Base-by-base conservation (phyloP, 345 rosid species). In the Lepidium didymum region DNA sequence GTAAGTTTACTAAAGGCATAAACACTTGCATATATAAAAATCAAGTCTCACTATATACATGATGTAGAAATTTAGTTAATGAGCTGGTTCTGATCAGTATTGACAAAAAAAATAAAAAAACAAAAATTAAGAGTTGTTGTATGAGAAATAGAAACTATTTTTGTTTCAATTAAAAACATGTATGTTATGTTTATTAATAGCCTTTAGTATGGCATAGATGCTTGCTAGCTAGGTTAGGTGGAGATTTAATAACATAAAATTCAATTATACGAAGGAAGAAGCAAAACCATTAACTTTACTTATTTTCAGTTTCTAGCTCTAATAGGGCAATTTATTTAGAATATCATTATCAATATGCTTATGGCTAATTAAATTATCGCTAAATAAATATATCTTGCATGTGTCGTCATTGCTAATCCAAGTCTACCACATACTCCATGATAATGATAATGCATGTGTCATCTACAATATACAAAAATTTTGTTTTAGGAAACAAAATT, bases 141-240 rank as follows among this genome's bases (percentile, higher is more conserved):
- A n/a, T n/a, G n/a, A n/a, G n/a, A n/a, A n/a, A n/a, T n/a, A n/a
- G n/a, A n/a, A n/a, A n/a, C n/a, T n/a, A n/a, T n/a, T n/a, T n/a
- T n/a, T n/a, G n/a, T n/a, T n/a, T 44, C 37, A 13, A 0, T n/a
- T 37, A 18, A 46, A 61, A 70, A 47, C 27, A 60, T 41, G 35
- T 42, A 18, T 33, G 31, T 19, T 25, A 35, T 34, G 10, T n/a
- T 56, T 62, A 61, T 15, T 11, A 23, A 2, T 15, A 34, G 68
- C 55, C 35, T 62, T 61, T 62, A 52, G 29, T 61, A 41, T 52
- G 67, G 13, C 31, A 50, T 19, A 41, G 68, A 70, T 61, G 62
- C 61, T 61, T 52, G 45, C 54, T 52, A 52, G 46, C 45, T 34
- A 61, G 38, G 68, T 52, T 70, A 62, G 62, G 68, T 70, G 62